Evolutionary conservation across 495 filamentous ascomycete species (phyloP), one percentile per base, ranked within the genome.

Genomic region (Chaetomium cochliodes): DNA sequence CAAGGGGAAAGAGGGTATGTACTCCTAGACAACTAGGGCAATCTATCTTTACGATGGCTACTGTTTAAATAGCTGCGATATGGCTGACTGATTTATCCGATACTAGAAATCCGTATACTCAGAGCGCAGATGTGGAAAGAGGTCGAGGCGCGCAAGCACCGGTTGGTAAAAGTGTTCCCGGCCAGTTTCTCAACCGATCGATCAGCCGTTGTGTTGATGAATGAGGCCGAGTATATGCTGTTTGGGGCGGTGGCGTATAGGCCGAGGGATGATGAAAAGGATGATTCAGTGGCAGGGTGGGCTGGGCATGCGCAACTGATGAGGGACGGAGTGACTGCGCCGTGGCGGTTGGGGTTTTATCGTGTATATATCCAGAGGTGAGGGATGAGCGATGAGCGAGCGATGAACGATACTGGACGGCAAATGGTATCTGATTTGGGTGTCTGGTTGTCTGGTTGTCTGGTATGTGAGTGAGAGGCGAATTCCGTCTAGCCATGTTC

Each of bases 191-290:
- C 28, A n/a, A 55, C 30, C 16, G 59, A 55, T 37, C 16, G 59
- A 22, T 5, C 41, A 5, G 26, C 37, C 4, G 42, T 56, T 7
- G 37, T 30, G 56, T 9, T 18, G 64, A 52, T 20, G 67, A 26
- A 65, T 26, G 65, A 51, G 30, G 62, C 42, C 13, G 77, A 78
- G 65, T 72, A 73, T 28, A 79, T 77, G 76, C 42, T 79, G 0
- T 63, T 69, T 39, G 78, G 78, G 9, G 63, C 62, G 2, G 69
- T 75, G 1, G 63, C 65, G 20, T 66, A 73, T 20, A 28, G 65
- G 26, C 46, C 75, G 55, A 62, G 37, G 37, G 69, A 69, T 11
- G 69, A 69, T 9, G 60, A 16, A 3, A 25, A 46, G 3, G 56
- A 25, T 8, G 57, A 72, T 23, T 60, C 20, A 30, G 44, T 30